These are phyloP conservation scores for Bathelium albidoporum DNA, from an alignment of 495 filamentous ascomycete genomes.

Conservation along the genomic window DNA sequence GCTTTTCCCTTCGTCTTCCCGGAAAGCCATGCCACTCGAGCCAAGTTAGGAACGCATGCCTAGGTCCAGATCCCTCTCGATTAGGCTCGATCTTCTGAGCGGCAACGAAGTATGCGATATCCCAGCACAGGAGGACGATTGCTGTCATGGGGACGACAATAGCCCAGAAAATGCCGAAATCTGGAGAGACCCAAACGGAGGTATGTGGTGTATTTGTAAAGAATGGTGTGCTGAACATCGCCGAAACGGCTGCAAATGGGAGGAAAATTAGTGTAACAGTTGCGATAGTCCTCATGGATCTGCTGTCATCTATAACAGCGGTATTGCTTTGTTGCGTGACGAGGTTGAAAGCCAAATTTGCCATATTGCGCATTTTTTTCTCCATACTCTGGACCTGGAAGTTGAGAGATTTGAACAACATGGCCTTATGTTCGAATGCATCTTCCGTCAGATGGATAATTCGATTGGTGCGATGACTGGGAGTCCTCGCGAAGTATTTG, in stretches of 20 bases:
- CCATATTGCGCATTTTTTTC: conserved; percentile 15
- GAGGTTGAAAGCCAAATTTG: conserved; percentile 14
- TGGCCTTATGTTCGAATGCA: conserved; percentile 6
- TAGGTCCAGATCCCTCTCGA: conserved; percentile 1
- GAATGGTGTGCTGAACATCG: conserved; percentile 6
- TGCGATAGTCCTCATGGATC: conserved; percentile 10
- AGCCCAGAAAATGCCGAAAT: conserved; percentile 8
- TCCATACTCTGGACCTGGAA: conserved; percentile 14
- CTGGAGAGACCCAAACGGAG: conserved; percentile 2
- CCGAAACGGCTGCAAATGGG: conserved; percentile 4
- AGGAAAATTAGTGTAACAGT: conserved; percentile 9
- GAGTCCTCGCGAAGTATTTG: background rate
- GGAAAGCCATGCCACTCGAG: conserved; percentile 4
- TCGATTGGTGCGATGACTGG: background rate
- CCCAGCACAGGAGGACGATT: conserved; percentile 3
- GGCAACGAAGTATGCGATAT: background rate
- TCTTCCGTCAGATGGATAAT: conserved; percentile 4
- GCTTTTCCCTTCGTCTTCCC: background rate
- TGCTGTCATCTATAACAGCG: conserved; percentile 14
- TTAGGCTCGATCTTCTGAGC: background rate
- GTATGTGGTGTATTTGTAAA: conserved; percentile 4
- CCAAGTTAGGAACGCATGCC: conserved; percentile 1
- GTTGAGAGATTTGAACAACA: conserved; percentile 5
- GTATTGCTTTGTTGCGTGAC: conserved; percentile 16
- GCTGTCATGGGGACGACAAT: conserved; percentile 7